Conservation (phyloP, 2,329 filamentous ascomycete genomes). For the Cordyceps javanica region DNA sequence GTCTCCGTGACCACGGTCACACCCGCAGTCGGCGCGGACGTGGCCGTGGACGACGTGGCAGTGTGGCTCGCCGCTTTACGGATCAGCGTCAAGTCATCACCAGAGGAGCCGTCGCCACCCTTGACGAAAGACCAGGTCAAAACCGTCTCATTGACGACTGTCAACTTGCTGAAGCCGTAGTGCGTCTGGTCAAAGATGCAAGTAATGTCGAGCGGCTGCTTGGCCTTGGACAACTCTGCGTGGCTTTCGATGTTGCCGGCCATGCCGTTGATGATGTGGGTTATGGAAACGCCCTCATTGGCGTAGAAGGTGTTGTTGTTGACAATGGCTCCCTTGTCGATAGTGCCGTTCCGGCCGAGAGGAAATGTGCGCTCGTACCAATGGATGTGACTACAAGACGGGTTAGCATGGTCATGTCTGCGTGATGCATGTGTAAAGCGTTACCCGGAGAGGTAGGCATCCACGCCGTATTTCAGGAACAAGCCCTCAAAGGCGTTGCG, state of each 20-base stretch:
- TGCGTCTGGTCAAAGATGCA: conserved; percentile 37
- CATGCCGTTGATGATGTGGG: conserved; percentile 46
- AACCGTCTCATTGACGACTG: conserved; percentile 29
- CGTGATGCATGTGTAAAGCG: neutral
- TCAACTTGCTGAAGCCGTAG: conserved; percentile 40
- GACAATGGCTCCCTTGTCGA: conserved; percentile 35
- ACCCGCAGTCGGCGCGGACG: neutral
- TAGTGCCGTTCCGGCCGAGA: conserved; percentile 25
- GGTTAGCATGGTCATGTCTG: neutral
- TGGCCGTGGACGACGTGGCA: neutral
- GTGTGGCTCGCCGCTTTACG: neutral
- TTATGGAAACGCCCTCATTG: conserved; percentile 41
- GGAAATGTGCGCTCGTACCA: conserved; percentile 21
- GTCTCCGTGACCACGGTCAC: conserved; percentile 52
- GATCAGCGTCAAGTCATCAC: conserved; percentile 29
- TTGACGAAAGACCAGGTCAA: conserved; percentile 40
- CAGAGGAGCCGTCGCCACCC: conserved; percentile 32
- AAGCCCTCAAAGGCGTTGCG: conserved; percentile 40
- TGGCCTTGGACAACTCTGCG: conserved; percentile 28
- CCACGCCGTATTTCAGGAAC: conserved; percentile 38
- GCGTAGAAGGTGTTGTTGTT: conserved; percentile 42
- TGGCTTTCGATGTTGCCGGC: conserved; percentile 48
- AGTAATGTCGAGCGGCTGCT: conserved; percentile 34
- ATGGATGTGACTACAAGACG: conserved; percentile 17
- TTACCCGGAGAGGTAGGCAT: conserved; percentile 34